Conservation (phyloP, 768 basidiomycete species). For the Sutorius australiensis region DNA sequence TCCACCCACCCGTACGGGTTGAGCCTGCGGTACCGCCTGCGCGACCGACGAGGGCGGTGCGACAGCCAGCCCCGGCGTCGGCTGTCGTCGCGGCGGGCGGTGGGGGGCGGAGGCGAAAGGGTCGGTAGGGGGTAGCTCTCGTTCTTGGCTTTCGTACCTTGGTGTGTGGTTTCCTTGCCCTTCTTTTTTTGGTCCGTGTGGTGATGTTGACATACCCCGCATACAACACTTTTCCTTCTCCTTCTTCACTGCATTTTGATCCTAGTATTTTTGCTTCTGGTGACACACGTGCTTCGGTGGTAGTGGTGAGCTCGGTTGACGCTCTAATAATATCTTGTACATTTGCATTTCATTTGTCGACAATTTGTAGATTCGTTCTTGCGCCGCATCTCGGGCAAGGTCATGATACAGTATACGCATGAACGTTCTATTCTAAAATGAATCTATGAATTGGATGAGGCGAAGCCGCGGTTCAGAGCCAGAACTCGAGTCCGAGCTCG, state of each 20-base stretch:
- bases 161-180: neutral
- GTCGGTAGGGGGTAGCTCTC: conserved; percentile 1
- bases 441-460: neutral
- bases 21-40: neutral
- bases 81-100: conserved; percentile 2
- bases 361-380: too few species aligned
- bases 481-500: too few species aligned
- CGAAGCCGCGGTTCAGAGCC: neutral
- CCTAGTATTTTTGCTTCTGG: neutral
- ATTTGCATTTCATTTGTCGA: too few species aligned
- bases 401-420: neutral
- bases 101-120: conserved; percentile 8
- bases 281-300: neutral
- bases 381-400: neutral
- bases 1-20: neutral
- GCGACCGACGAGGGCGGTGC: neutral
- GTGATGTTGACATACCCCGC: neutral
- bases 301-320: neutral
- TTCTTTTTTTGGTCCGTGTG: neutral
- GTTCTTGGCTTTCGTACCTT: neutral
- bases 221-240: neutral
- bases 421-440: neutral
- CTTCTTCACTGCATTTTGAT: conserved; percentile 3
- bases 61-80: neutral
- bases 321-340: neutral